Evolutionary conservation across 2,329 filamentous ascomycete genomes (phyloP).

Genomic region (Aspergillus sp.): DNA sequence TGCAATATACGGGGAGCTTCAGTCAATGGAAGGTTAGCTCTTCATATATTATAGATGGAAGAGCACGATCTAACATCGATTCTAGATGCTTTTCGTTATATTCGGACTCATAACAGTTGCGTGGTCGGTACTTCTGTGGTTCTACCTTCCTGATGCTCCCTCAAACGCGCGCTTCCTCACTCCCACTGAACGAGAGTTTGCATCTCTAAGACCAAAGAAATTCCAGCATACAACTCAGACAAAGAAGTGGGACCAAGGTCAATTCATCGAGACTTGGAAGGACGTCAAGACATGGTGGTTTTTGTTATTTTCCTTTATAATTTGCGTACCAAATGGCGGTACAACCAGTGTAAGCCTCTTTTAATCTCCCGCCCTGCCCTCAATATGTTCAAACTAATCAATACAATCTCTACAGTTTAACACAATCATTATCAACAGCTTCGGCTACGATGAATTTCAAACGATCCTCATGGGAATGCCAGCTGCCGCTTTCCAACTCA

Average conservation of each 20-base stretch:
- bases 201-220: conserved; percentile 7
- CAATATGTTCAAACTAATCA: background rate
- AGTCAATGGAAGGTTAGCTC: conserved; percentile 9
- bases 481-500: conserved; percentile 19
- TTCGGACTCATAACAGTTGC: conserved; percentile 16
- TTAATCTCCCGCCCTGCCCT: too few species aligned
- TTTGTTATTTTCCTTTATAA: conserved; percentile 21
- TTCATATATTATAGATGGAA: background rate
- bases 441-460: conserved; percentile 22
- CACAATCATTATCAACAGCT: conserved; percentile 22
- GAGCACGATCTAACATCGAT: background rate
- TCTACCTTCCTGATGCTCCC: conserved; percentile 15
- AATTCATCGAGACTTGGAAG: conserved; percentile 3
- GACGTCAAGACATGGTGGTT: conserved; percentile 25
- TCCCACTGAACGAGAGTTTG: conserved; percentile 11
- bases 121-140: conserved; percentile 9
- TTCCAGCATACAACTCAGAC: conserved; percentile 6
- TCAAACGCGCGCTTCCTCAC: conserved; percentile 11
- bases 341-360: conserved; percentile 15
- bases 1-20: conserved; percentile 1
- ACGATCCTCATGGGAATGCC: conserved; percentile 25
- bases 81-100: conserved; percentile 13
- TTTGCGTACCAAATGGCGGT: conserved; percentile 19
- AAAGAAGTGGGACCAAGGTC: background rate
- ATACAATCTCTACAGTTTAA: conserved; percentile 11